Conservation (phyloP, 345 rosid genomes). For the Ceriops tagal region DNA sequence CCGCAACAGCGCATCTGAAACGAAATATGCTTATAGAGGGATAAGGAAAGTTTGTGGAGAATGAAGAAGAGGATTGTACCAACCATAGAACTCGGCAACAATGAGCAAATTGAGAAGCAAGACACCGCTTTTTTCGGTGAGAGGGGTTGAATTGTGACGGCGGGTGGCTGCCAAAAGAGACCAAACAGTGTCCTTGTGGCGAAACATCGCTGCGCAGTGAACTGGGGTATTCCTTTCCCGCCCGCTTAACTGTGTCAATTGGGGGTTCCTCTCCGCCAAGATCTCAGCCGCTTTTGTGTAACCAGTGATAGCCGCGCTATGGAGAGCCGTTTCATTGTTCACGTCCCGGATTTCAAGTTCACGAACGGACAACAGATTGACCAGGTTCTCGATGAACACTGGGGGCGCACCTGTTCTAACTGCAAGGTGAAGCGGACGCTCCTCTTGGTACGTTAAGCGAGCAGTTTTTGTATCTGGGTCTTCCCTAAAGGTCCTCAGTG, state of each 20-base stretch:
- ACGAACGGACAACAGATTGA: neutral
- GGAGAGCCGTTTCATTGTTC: neutral
- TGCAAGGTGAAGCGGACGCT: neutral
- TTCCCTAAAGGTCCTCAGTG: neutral
- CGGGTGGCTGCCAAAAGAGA: neutral
- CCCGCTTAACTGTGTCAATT: neutral
- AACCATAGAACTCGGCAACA: neutral
- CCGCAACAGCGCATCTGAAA: too few species aligned
- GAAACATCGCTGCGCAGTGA: neutral
- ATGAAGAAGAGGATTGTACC: neutral
- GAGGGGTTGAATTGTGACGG: neutral
- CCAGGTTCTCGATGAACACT: neutral
- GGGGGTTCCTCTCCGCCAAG: neutral
- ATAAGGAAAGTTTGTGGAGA: too few species aligned
- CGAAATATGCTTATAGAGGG: too few species aligned
- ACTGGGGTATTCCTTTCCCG: rapidly evolving
- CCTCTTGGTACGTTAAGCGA: neutral
- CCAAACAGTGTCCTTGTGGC: neutral
- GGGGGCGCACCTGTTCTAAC: neutral
- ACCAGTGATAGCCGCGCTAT: neutral
- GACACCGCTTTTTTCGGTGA: neutral
- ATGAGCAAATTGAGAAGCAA: neutral
- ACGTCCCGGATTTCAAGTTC: neutral
- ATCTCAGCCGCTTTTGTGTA: neutral
- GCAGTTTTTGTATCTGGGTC: neutral